Evolutionary conservation across 2,329 filamentous ascomycete species (phyloP), one percentile per base, ranked within the genome.

Genomic region (Acrodontium crateriforme): DNA sequence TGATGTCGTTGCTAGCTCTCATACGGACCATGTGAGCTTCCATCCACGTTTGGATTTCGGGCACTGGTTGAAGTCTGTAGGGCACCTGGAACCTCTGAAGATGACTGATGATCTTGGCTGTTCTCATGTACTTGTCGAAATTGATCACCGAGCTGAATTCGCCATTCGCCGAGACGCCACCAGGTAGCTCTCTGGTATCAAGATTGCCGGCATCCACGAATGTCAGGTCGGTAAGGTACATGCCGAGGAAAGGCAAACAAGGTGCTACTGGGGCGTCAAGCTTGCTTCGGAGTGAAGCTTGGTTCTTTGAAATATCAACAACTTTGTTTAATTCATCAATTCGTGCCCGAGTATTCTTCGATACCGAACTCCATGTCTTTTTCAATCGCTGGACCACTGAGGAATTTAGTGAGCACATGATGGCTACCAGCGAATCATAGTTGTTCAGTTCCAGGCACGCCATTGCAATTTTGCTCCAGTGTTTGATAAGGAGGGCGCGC

Each of bases 181-280:
- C 66, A 49, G 71, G 71, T 12, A 92, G 69, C 44, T 78, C 77
- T 45, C 87, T 82, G 2, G 78, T 85, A 4, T 82, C 72, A 18
- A 81, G 79, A 53, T 95, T 95, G 36, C 89, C 89, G 39, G 87
- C 84, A 49, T 95, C 84, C 30, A 93, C 78, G 55, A 98, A 95
- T 0, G 85, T 94, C 19, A 98, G 64, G 50, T 98, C 89, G 0
- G 89, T 98, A 20, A 98, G 65, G 53, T 94, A 95, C 58, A 92
- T 92, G 38, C 89, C 89, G 3, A 98, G 71, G 52, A 95, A 98
- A 0, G 89, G 89, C 29, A 98, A 67, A 50, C 89, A 98, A 4
- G 89, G 87, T 1, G 85, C 82, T 0, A 91, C 75, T 4, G 46
- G 44, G 30, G 91, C 81, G 44, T 82, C 78, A 3, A 98, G 71